Evolutionary conservation across 805 yeast genomes (phyloP).

Genomic region (Lachancea kluyveri): DNA sequence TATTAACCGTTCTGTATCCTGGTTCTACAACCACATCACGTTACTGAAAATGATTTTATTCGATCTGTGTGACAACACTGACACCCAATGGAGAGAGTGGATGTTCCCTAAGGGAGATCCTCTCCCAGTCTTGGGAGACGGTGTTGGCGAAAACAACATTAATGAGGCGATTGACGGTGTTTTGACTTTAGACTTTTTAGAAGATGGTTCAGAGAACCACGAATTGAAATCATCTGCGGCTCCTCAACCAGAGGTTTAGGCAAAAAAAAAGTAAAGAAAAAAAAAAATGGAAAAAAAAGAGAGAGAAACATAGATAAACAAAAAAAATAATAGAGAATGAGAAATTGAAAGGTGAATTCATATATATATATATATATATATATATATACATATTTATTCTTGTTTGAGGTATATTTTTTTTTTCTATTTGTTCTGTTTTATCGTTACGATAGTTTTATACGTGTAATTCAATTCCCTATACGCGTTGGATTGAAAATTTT

Average conservation of each 20-base stretch:
- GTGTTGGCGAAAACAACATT: conserved; percentile 20
- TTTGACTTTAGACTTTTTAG: conserved; percentile 26
- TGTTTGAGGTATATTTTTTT: no score
- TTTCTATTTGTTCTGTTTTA: no score
- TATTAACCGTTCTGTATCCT: conserved; percentile 31
- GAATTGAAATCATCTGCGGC: conserved; percentile 25
- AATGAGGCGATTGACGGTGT: conserved; percentile 25
- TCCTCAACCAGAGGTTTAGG: no score
- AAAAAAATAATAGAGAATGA: no score
- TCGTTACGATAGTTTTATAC: no score
- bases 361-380: no score
- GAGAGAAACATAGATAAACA: no score
- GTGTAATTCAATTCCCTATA: no score
- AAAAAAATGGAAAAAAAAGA: no score
- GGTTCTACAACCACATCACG: conserved; percentile 34
- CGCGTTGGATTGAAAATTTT: no score
- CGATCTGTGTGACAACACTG: conserved; percentile 29
- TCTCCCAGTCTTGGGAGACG: conserved; percentile 25
- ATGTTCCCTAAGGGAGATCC: conserved; percentile 25
- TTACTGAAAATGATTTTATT: conserved; percentile 30
- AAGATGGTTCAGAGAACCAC: conserved; percentile 25
- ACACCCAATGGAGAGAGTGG: conserved; percentile 34
- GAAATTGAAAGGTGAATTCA: no score
- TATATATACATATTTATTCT: no score
- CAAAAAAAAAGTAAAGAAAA: neutral